Evolutionary conservation across 2,329 filamentous ascomycete genomes (phyloP).

Genomic region (Calonectria montana): DNA sequence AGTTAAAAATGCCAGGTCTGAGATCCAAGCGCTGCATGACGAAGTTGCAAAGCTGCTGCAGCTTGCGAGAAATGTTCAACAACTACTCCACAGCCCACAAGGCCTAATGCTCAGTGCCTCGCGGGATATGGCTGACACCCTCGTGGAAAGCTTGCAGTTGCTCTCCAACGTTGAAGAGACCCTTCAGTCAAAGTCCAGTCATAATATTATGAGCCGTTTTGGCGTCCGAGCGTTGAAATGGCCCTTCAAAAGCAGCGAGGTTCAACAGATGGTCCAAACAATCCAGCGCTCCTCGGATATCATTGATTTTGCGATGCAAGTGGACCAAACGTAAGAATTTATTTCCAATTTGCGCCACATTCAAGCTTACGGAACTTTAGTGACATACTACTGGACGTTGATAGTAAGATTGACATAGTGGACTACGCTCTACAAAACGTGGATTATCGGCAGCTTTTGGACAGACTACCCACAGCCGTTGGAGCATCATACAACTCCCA

Average conservation of each 20-base stretch:
- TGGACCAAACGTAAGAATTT: slow-evolving; percentile 15
- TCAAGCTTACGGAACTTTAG: not conserved
- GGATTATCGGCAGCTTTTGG: slow-evolving; percentile 20
- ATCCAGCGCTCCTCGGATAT: not conserved
- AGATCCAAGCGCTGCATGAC: not conserved
- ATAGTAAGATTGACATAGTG: not conserved
- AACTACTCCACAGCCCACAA: not conserved
- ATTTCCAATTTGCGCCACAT: not conserved
- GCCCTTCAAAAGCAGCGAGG: slow-evolving; percentile 9
- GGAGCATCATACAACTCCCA: slow-evolving; percentile 48
- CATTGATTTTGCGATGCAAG: not conserved
- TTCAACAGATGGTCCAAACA: not conserved
- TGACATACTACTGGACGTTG: not conserved
- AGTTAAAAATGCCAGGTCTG: not conserved
- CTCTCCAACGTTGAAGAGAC: not conserved
- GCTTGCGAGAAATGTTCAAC: not conserved
- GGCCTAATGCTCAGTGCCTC: not conserved
- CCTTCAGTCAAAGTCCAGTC: not conserved
- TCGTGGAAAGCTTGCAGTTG: not conserved
- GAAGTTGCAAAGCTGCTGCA: not conserved
- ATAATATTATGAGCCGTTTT: not conserved
- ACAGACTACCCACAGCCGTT: slow-evolving; percentile 30
- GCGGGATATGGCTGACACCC: not conserved
- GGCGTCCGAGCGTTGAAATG: slow-evolving; percentile 7
- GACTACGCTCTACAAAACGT: not conserved